Conservation (phyloP, 352 stramenopile species). For the Phytopythium helicoides region DNA sequence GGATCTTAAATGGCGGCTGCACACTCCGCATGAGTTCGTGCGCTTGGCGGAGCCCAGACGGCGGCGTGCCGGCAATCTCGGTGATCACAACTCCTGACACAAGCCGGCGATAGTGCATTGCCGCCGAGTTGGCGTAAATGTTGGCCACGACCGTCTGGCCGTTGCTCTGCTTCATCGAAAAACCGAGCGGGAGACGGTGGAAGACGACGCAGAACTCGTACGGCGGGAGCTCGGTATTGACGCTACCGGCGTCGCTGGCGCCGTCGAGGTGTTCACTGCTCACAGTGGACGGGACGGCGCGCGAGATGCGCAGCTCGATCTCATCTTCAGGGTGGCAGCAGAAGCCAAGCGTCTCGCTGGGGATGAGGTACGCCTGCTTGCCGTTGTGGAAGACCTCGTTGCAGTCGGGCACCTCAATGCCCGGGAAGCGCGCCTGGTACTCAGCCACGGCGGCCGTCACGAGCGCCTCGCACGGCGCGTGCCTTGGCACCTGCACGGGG, state of each 20-base stretch:
- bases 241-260: conserved; percentile 10
- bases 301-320: conserved; percentile 57
- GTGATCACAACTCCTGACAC: conserved; percentile 69
- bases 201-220: conserved; percentile 80
- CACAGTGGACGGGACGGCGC: conserved; percentile 10
- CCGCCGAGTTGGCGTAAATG: conserved; percentile 79
- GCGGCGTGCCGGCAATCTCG: conserved; percentile 54
- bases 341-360: conserved; percentile 40
- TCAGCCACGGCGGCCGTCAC: conserved; percentile 58
- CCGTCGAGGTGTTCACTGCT: conserved; percentile 22
- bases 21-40: conserved; percentile 83
- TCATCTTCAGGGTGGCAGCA: conserved; percentile 58
- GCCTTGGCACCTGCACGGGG: conserved; percentile 45
- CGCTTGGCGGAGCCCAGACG: conserved; percentile 75
- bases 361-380: conserved; percentile 51
- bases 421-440: conserved; percentile 55
- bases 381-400: conserved; percentile 69
- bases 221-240: conserved; percentile 14
- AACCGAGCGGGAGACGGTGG: conserved; percentile 81
- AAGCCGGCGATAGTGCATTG: conserved; percentile 73
- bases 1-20: conserved; percentile 63
- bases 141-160: conserved; percentile 69
- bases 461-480: conserved; percentile 70
- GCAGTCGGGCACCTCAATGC: conserved; percentile 71
- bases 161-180: conserved; percentile 80